Percentiles rank a stretch among this genome's conserved stretches.
These are phyloP conservation scores for Musa acuminata DNA, from an alignment of 176 grass and related monocot genomes.

Conservation along the genomic window DNA sequence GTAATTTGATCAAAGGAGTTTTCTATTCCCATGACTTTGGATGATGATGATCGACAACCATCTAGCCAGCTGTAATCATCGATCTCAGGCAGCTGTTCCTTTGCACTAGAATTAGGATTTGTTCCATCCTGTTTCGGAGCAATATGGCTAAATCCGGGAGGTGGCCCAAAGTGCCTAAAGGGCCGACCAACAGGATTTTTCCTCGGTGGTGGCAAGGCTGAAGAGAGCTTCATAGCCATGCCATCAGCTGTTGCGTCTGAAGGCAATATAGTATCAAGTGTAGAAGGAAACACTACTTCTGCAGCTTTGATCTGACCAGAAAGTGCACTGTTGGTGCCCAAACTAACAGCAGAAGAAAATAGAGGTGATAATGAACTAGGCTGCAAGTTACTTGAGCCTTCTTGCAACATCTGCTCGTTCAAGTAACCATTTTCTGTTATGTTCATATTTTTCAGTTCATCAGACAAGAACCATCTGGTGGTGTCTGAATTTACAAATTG, in stretches of 20 bases:
- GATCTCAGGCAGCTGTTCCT: conserved; percentile 32
- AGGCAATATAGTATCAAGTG: conserved; percentile 37
- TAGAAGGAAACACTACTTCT: conserved; percentile 37
- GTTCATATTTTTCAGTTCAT: conserved; percentile 44
- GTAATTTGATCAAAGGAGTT: conserved; percentile 28
- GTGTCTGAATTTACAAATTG: conserved; percentile 21
- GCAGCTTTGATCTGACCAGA: conserved; percentile 30
- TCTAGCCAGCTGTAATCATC: conserved; percentile 74
- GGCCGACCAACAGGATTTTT: conserved; percentile 80
- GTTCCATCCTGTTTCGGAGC: conserved; percentile 45
- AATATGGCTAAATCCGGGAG: conserved; percentile 65
- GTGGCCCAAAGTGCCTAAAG: conserved; percentile 57
- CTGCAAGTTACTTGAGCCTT: conserved; percentile 32
- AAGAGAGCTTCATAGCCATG: conserved; percentile 25
- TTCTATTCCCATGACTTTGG: conserved; percentile 7
- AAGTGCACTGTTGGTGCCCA: conserved; percentile 13
- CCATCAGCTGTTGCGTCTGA: conserved; percentile 35
- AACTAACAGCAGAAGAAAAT: conserved; percentile 28
- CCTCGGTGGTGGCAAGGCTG: conserved; percentile 32
- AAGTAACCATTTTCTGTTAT: conserved; percentile 46
- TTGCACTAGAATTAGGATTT: conserved; percentile 22
- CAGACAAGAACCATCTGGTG: conserved; percentile 34
- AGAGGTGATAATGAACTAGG: conserved; percentile 26
- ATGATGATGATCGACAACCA: conserved; percentile 33
- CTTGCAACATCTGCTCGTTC: conserved; percentile 36